phyloP scores from a whole-genome alignment of 2,329 filamentous ascomycete species.

The Cladosporium sp. region DNA sequence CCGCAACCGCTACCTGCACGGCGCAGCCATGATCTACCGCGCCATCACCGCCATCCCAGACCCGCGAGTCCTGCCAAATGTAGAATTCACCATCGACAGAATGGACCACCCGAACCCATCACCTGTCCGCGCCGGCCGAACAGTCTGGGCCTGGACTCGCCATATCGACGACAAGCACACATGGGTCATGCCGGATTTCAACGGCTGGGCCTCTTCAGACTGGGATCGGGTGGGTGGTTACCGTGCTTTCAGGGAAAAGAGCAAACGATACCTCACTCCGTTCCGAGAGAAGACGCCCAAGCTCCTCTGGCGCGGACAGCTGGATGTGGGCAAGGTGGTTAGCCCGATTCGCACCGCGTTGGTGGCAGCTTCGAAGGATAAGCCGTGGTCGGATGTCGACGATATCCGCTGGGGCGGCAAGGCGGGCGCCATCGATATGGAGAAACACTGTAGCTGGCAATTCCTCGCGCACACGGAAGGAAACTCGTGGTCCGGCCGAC shows the following conservation, averaged over 20 bases:
- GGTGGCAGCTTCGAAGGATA: slow-evolving; percentile 25
- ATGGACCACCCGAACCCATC: background rate
- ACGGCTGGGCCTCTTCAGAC: slow-evolving; percentile 44
- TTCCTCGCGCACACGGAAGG: slow-evolving; percentile 28
- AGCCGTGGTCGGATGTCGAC: slow-evolving; percentile 34
- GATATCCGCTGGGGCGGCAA: slow-evolving; percentile 20
- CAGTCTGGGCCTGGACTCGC: slow-evolving; percentile 30
- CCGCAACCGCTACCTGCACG: slow-evolving; percentile 35
- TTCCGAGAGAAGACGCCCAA: slow-evolving; percentile 24
- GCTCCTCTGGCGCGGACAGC: slow-evolving; percentile 27
- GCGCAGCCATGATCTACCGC: slow-evolving; percentile 36
- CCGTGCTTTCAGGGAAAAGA: slow-evolving; percentile 18
- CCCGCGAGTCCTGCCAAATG: slow-evolving; percentile 35
- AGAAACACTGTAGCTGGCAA: slow-evolving; percentile 24
- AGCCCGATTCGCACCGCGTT: slow-evolving; percentile 26
- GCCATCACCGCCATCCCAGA: slow-evolving; percentile 37
- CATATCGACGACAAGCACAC: slow-evolving; percentile 15
- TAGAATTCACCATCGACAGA: slow-evolving; percentile 40
- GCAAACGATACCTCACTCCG: slow-evolving; percentile 14
- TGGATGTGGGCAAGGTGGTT: slow-evolving; percentile 18
- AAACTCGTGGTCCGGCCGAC: slow-evolving; percentile 24
- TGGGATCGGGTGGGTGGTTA: slow-evolving; percentile 14
- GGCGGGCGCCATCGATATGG: slow-evolving; percentile 16
- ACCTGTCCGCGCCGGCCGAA: slow-evolving; percentile 14
- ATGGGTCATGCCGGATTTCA: slow-evolving; percentile 52